phyloP scores from a whole-genome alignment of 352 stramenopile species.

The Phytophthora pini region DNA sequence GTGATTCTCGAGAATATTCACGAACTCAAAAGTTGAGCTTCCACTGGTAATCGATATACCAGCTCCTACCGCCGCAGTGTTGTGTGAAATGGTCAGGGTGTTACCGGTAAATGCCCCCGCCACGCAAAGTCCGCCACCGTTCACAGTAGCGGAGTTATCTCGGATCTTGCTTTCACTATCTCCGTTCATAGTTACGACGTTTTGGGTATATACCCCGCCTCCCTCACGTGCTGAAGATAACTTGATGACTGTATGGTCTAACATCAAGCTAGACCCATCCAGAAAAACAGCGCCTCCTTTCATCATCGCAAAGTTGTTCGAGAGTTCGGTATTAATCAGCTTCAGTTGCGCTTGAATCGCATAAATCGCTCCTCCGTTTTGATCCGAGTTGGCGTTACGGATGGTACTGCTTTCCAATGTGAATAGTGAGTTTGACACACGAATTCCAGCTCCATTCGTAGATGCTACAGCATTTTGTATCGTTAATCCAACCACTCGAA shows the following conservation, averaged over 20 bases:
- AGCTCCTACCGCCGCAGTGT: conserved; percentile 40
- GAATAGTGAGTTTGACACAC: conserved; percentile 24
- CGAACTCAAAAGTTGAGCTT: conserved; percentile 10
- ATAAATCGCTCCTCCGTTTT: conserved; percentile 46
- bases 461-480: conserved; percentile 26
- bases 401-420: conserved; percentile 24
- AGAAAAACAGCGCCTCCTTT: conserved; percentile 44
- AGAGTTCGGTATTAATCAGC: conserved; percentile 20
- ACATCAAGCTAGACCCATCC: conserved; percentile 24
- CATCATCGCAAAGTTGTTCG: conserved; percentile 22
- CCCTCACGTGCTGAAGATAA: conserved; percentile 32
- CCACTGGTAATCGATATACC: conserved; percentile 39
- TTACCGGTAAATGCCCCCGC: conserved; percentile 11
- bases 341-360: conserved; percentile 34
- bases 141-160: conserved; percentile 30
- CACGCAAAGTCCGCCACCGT: conserved; percentile 36
- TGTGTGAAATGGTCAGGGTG: conserved; percentile 25
- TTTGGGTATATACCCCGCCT: conserved; percentile 39
- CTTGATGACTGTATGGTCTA: conserved; percentile 21
- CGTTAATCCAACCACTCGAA: conserved; percentile 36
- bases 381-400: conserved; percentile 3
- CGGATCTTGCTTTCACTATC: conserved; percentile 23
- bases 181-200: conserved; percentile 20
- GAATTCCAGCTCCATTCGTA: conserved; percentile 36
- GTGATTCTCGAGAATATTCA: conserved; percentile 42